Conservation (phyloP, 2,329 filamentous ascomycete species). For the Aspergillus udagawae region DNA sequence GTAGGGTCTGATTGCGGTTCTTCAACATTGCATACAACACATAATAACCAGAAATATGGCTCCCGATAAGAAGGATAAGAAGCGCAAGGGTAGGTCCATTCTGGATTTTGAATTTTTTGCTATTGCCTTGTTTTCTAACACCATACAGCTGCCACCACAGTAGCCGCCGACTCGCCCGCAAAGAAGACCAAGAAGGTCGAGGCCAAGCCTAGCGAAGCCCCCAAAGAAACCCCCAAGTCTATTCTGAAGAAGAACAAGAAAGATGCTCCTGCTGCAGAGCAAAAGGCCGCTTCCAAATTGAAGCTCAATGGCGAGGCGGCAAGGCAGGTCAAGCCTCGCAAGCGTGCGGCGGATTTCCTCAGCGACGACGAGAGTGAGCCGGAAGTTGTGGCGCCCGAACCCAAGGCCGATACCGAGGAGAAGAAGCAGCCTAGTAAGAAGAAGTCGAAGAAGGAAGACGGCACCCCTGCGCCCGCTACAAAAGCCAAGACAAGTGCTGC, state of each 20-base stretch:
- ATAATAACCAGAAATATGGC: constrained; percentile 43
- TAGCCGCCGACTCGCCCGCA: constrained; percentile 46
- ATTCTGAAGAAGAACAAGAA: constrained; percentile 31
- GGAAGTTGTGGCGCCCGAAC: constrained; percentile 16
- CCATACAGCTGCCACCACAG: constrained; percentile 32
- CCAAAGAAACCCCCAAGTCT: constrained; percentile 29
- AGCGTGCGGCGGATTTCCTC: constrained; percentile 47
- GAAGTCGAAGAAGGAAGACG: constrained; percentile 40
- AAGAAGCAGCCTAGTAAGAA: constrained; percentile 45
- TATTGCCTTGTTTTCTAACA: not conserved
- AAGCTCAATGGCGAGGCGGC: constrained; percentile 33
- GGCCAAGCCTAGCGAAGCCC: constrained; percentile 26
- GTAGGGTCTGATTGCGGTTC: constrained; percentile 6
- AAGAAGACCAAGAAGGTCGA: constrained; percentile 58
- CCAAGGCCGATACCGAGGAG: constrained; percentile 16
- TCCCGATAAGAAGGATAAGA: constrained; percentile 51
- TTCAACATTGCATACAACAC: constrained; percentile 29
- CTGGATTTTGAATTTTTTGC: constrained; percentile 3
- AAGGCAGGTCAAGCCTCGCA: constrained; percentile 41
- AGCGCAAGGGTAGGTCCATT: constrained; percentile 37
- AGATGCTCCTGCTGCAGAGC: constrained; percentile 14
- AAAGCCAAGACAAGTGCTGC: constrained; percentile 19
- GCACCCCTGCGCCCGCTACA: constrained; percentile 26
- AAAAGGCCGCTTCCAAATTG: constrained; percentile 21
- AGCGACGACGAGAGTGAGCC: constrained; percentile 38